These are phyloP conservation scores for Scenedesmus sp. DNA, from an alignment of 163 green algal genomes.

Conservation along the genomic window DNA sequence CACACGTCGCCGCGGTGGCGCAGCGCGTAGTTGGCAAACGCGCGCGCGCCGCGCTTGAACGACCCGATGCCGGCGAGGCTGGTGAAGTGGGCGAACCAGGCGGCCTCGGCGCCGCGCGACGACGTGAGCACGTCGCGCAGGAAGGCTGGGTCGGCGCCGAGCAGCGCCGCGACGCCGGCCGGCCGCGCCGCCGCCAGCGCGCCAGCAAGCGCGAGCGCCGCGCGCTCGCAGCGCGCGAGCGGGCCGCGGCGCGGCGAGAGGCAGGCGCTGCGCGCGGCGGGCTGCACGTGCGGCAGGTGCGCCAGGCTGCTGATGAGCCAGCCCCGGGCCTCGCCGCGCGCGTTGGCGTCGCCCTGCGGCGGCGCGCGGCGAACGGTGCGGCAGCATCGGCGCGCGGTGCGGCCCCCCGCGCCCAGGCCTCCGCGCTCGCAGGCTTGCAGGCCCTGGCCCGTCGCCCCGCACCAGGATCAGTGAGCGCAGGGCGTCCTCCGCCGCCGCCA, in stretches of 20 bases:
- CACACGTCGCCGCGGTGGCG: conserved; percentile 58
- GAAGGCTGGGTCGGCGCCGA: conserved; percentile 5
- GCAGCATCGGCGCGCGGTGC: too few relatives aligned
- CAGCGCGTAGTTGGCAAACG: conserved; percentile 61
- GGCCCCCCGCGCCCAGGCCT: too few relatives aligned
- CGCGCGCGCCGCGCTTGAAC: conserved; percentile 58
- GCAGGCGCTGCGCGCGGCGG: background rate
- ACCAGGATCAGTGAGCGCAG: too few relatives aligned
- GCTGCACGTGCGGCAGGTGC: background rate
- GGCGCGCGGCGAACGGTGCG: too few relatives aligned
- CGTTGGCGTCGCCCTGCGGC: conserved; percentile 10
- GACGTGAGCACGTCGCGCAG: conserved; percentile 29
- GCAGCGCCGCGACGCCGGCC: conserved; percentile 3
- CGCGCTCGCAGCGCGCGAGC: conserved; percentile 17
- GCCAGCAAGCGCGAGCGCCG: conserved; percentile 33
- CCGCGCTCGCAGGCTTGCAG: too few relatives aligned
- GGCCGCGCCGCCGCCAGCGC: conserved; percentile 1
- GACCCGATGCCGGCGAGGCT: conserved; percentile 47
- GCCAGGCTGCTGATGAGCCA: conserved; percentile 27
- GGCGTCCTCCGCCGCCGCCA: too few relatives aligned
- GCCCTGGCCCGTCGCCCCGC: too few relatives aligned
- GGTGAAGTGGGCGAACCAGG: conserved; percentile 63
- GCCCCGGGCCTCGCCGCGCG: conserved; percentile 5
- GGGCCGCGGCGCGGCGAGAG: background rate
- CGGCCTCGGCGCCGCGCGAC: background rate